Conservation (phyloP, 2,329 filamentous ascomycete species). For the Lecanicillium sp. region DNA sequence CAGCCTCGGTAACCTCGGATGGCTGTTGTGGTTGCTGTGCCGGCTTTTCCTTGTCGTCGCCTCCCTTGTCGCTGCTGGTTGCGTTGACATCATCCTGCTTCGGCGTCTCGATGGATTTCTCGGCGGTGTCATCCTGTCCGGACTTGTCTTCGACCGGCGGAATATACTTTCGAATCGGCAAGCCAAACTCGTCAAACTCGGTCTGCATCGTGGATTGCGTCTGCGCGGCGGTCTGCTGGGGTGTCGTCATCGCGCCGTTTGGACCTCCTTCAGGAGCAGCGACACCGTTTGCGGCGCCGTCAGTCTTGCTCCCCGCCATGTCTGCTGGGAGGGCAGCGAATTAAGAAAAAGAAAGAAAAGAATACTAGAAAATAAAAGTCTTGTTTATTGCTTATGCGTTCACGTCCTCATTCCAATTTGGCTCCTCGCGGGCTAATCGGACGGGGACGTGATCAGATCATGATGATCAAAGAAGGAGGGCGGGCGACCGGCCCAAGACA, state of each 20-base stretch:
- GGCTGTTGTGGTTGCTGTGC: constrained; percentile 7
- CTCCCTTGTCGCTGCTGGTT: not conserved
- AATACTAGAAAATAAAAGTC: not conserved
- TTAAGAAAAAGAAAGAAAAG: constrained; percentile 4
- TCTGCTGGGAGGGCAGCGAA: constrained; percentile 5
- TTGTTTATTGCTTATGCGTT: not conserved
- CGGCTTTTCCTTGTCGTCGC: not conserved
- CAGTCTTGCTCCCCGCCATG: constrained; percentile 16
- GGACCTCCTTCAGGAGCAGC: constrained; percentile 7
- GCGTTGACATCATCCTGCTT: constrained; percentile 4
- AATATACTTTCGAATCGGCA: constrained; percentile 50
- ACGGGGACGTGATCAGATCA: constrained; percentile 9
- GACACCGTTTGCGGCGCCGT: constrained; percentile 12
- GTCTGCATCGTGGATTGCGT: constrained; percentile 6
- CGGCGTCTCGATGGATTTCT: constrained; percentile 3
- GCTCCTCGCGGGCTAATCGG: constrained; percentile 4
- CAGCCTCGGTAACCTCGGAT: not conserved
- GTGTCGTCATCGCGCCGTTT: constrained; percentile 20
- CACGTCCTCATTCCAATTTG: constrained; percentile 20
- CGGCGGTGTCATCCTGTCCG: not conserved
- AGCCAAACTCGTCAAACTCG: constrained; percentile 62
- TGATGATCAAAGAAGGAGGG: not conserved
- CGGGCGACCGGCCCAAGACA: too few species aligned
- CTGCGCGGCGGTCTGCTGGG: constrained; percentile 9
- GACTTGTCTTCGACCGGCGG: constrained; percentile 17